phyloP scores from a whole-genome alignment of 306 rosid species.

The Oemleria cerasiformis region DNA sequence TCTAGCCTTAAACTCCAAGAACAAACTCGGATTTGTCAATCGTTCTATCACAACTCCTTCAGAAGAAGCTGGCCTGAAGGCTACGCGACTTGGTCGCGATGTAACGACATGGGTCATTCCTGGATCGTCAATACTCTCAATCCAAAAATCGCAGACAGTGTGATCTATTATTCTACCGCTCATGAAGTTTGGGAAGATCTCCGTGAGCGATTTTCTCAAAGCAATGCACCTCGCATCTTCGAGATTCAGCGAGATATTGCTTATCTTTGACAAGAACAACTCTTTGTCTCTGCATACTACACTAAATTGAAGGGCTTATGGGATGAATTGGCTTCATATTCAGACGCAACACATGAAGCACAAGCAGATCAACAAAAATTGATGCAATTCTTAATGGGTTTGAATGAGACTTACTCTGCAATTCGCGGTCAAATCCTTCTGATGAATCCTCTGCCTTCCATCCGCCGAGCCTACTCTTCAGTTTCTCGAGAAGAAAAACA shows the following conservation, averaged over 20 bases:
- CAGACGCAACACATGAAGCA: not conserved
- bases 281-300: not conserved
- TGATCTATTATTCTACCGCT: not conserved
- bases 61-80: not conserved
- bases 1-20: too few species aligned
- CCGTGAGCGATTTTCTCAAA: not conserved
- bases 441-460: not conserved
- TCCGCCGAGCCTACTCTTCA: not conserved
- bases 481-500: not conserved
- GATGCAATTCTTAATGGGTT: too few species aligned
- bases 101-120: not conserved
- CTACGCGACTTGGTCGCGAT: not conserved
- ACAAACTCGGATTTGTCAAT: too few species aligned
- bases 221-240: not conserved
- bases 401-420: not conserved
- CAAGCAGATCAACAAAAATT: rapidly evolving
- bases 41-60: not conserved
- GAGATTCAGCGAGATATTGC: not conserved
- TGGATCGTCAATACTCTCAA: not conserved
- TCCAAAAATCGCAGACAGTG: not conserved
- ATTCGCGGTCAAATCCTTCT: not conserved
- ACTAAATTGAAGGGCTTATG: not conserved
- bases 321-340: not conserved
- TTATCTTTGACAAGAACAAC: not conserved
- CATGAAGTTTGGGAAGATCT: not conserved